phyloP scores from a whole-genome alignment of 306 rosid genomes.

The Gillenia trifoliata region DNA sequence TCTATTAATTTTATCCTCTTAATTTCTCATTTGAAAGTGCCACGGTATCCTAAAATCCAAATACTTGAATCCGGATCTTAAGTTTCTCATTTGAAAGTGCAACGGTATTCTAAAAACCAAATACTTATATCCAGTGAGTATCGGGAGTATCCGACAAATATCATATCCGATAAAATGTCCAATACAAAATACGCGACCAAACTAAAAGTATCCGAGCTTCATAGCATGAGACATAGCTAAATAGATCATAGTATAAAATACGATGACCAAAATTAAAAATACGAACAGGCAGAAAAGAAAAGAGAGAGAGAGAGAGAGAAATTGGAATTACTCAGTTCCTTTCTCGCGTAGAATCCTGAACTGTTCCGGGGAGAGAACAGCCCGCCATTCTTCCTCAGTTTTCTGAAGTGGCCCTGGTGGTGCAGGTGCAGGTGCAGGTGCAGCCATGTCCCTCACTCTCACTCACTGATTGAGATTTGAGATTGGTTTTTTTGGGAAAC shows the following conservation, averaged over 20 bases:
- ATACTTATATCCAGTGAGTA: no score
- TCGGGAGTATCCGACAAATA: no score
- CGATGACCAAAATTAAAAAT: background rate
- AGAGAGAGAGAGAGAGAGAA: no score
- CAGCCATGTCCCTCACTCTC: slow-evolving; percentile 8
- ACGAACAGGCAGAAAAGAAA: background rate
- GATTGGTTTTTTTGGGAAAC: background rate
- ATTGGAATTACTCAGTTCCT: slow-evolving; percentile 66
- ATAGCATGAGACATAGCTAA: background rate
- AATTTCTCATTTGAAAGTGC: no score
- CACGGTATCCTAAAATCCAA: no score
- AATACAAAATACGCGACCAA: no score
- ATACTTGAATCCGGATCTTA: no score
- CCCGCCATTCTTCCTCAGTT: slow-evolving; percentile 72
- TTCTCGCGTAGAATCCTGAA: slow-evolving; percentile 77
- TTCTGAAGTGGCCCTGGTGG: slow-evolving; percentile 36
- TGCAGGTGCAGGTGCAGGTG: background rate
- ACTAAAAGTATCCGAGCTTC: no score
- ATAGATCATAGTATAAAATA: background rate
- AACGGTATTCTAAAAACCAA: no score
- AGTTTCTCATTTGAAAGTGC: no score
- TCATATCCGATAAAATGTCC: no score
- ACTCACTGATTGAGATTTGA: background rate
- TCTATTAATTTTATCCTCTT: no score
- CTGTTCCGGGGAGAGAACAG: slow-evolving; percentile 75